phyloP scores from a whole-genome alignment of 225 moss, liverwort and hornwort genomes.

The Physcomitrellopsis africana region DNA sequence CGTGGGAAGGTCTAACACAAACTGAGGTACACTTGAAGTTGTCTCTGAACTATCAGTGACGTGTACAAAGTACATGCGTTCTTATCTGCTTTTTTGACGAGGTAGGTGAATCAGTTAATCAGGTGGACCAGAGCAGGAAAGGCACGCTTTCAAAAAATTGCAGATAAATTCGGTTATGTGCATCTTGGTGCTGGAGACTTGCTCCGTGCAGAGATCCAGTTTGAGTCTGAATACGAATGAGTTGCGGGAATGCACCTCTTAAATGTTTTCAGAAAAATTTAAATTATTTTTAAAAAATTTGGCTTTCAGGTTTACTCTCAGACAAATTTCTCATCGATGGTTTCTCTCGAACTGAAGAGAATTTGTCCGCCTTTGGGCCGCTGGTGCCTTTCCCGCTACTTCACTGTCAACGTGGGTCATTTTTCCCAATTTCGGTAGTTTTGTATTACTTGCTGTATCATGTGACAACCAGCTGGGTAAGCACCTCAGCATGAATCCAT shows the following conservation, averaged over 20 bases:
- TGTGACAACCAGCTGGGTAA: no score
- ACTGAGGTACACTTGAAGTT: background rate
- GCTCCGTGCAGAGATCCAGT: conserved; percentile 86
- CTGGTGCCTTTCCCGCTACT: no score
- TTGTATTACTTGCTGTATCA: no score
- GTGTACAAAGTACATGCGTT: background rate
- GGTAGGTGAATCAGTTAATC: conserved; percentile 26
- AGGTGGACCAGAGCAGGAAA: conserved; percentile 99
- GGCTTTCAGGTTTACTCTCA: no score
- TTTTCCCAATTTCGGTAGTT: no score
- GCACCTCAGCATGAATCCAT: no score
- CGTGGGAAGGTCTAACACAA: background rate
- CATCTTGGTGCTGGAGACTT: conserved; percentile 96
- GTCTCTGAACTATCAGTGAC: background rate
- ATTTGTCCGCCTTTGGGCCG: no score
- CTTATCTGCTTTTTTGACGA: conserved; percentile 26
- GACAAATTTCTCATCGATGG: no score
- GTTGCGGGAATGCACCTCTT: background rate
- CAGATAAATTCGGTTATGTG: conserved; percentile 88
- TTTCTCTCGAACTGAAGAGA: no score
- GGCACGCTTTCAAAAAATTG: conserved; percentile 96
- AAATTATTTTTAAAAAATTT: no score
- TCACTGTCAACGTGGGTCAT: no score
- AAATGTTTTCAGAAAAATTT: no score
- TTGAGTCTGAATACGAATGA: conserved; percentile 83